Evolutionary conservation across 1,139 yeast genomes (phyloP).

Genomic region (Debaryomyces sp.): DNA sequence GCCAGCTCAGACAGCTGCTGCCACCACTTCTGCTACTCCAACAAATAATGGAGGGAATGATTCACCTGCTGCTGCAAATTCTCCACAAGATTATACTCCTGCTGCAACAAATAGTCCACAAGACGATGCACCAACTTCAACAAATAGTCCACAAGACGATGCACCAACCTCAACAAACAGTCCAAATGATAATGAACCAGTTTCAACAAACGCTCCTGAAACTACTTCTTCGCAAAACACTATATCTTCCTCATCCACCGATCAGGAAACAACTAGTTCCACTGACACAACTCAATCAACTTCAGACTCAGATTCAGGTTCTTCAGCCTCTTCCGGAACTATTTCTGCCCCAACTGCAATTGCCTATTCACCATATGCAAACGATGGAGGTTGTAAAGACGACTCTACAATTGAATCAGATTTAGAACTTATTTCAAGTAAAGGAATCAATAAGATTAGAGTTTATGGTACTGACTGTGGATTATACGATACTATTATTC

Average conservation of each 20-base stretch:
- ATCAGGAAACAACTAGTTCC: conserved; percentile 1
- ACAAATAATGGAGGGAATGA: conserved; percentile 14
- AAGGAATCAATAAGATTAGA: conserved; percentile 69
- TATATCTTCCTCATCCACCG: conserved; percentile 13
- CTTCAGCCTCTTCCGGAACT: conserved; percentile 15
- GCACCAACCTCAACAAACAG: conserved; percentile 8
- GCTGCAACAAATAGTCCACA: conserved; percentile 4
- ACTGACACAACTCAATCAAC: conserved; percentile 1
- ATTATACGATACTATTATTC: conserved; percentile 64
- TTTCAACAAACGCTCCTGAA: conserved; percentile 7
- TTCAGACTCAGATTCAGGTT: conserved; percentile 13
- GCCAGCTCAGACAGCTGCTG: conserved; percentile 15
- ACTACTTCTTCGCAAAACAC: conserved; percentile 14
- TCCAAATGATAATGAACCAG: conserved; percentile 16
- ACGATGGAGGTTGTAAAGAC: conserved; percentile 68
- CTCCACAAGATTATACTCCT: conserved; percentile 16
- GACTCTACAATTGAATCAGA: conserved; percentile 58
- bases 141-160: conserved; percentile 5
- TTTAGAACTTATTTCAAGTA: conserved; percentile 54
- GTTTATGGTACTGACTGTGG: conserved; percentile 87
- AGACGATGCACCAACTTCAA: conserved; percentile 15
- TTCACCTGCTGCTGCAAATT: conserved; percentile 14
- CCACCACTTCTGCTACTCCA: conserved; percentile 15
- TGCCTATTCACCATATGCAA: conserved; percentile 80
- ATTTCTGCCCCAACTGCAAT: conserved; percentile 53